Base-by-base conservation (phyloP, 768 basidiomycete genomes). In the Postia placenta region DNA sequence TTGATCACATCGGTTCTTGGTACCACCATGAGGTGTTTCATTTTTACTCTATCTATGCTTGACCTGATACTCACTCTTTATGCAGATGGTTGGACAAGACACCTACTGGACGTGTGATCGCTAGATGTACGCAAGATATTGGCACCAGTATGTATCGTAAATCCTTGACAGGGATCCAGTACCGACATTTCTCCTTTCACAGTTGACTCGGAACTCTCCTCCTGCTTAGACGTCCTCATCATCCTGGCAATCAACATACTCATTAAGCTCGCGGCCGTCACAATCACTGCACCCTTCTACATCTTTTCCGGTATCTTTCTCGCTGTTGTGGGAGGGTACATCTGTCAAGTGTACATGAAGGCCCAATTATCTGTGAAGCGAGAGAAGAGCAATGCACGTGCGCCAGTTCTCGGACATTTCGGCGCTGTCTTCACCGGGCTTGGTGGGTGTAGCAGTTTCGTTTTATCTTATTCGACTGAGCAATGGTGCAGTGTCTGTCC, bases 291-390 rank as follows among this genome's bases (percentile, higher is more conserved):
- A 0, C 74, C 74, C 0, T 45, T 67, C 2, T 76, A 76, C 59
- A 46, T 68, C 25, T n/a, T 71, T 0, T 72, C 74, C 1, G 72
- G 69, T 4, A 35, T 66, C 11, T 11, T 62, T 2, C 56, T 75
- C 9, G 58, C 62, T 11, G 43, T 67, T 12, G 11, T 72, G 1
- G 77, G 76, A 5, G 65, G 50, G 19, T 55, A 67, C 48, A 55
- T 69, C 19, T 77, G 76, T 14, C 67, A 73, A 30, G 56, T 78
- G 4, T 81, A 78, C 60, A 79, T 81, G 60, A 69, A 69, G 48
- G 75, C 75, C 2, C 80, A 82, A 53, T 66, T 80, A 12, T 68
- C 73, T 9, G 73, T 80, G 52, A 81, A 81, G 62, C 69, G 78
- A 15, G 75, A 79, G 57, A 71, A 74, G 71, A 74, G 71, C 39